Evolutionary conservation across 1,284 basidiomycete species (phyloP).

Genomic region (Austropuccinia psidii): DNA sequence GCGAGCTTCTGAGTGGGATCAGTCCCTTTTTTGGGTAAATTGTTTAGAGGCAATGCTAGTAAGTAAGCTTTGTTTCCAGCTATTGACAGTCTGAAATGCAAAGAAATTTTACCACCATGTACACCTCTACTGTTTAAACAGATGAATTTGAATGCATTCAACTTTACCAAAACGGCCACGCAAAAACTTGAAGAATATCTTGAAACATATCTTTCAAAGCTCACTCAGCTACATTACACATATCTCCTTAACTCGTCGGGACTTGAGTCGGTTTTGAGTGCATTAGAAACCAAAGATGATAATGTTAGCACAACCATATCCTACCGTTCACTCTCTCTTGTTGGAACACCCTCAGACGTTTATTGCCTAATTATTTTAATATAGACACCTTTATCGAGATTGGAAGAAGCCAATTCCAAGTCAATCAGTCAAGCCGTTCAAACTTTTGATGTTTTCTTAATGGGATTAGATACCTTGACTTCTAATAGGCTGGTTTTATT

Average conservation of each 20-base stretch:
- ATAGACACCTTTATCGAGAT: constrained; percentile 56
- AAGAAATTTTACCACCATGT: neutral
- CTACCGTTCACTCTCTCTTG: neutral
- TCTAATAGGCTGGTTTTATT: constrained; percentile 64
- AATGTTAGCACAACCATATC: constrained; percentile 52
- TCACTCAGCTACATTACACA: constrained; percentile 55
- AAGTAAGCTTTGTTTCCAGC: no score
- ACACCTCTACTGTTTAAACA: neutral
- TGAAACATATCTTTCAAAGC: constrained; percentile 4
- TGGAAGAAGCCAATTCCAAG: constrained; percentile 48
- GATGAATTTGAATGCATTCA: neutral
- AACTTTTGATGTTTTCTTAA: constrained; percentile 50
- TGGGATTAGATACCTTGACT: constrained; percentile 49
- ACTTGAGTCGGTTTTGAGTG: constrained; percentile 59
- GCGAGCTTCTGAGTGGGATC: constrained; percentile 18
- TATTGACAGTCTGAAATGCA: neutral
- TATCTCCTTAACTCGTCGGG: constrained; percentile 67
- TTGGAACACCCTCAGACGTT: neutral
- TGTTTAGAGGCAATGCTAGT: constrained; percentile 31
- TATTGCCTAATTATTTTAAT: neutral
- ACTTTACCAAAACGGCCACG: neutral
- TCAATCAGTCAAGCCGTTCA: constrained; percentile 45
- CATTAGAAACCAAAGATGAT: constrained; percentile 55
- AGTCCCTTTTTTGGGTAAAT: constrained; percentile 28
- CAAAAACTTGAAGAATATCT: neutral